Evolutionary conservation across 768 basidiomycete genomes (phyloP), one percentile per base, ranked within the genome.

Genomic region (Harrya chromipes): DNA sequence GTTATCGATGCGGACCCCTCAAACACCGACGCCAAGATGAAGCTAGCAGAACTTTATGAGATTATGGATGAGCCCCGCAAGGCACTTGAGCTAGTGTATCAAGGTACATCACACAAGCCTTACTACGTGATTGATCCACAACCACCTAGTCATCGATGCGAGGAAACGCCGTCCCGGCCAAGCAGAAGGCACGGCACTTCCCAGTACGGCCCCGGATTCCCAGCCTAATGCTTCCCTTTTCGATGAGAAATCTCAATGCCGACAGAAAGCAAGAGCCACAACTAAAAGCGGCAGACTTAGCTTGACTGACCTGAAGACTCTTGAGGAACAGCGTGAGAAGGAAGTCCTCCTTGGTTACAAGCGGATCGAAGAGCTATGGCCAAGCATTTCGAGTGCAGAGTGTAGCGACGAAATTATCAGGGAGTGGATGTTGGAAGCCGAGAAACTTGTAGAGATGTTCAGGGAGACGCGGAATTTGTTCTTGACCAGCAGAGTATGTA

Each of bases 11-110:
- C 80, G 1, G 88, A 94, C 63, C 85, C 90, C 0, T 75, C 77
- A 0, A 80, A 90, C 56, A 81, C 83, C 58, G 89, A 94, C 24
- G 86, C 85, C 23, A 93, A 92, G 84, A 84, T 94, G 79, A 87
- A 90, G 54, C 77, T 97, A 0, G 95, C 94, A 0, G 90, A 90
- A 55, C 81, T 94, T 13, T 90, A 92, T 55, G 95, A 99, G 66
- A 83, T 90, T 11, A 70, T 86, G 55, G 83, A 87, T 95, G 82
- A 93, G 54, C 83, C 87, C 1, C 74, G 83, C 14, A 86, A 86
- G 61, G 95, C 95, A 0, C 74, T 97, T 0, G 84, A 88, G 7
- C 70, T 97, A 4, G 59, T 60, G 13, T 85, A 89, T 47, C 84
- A 93, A 80, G 91, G 94, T 90, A 54, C 10, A 13, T 12, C 23